Evolutionary conservation across 148 eudicot species (phyloP).

Genomic region (Salicornia ramosissima): DNA sequence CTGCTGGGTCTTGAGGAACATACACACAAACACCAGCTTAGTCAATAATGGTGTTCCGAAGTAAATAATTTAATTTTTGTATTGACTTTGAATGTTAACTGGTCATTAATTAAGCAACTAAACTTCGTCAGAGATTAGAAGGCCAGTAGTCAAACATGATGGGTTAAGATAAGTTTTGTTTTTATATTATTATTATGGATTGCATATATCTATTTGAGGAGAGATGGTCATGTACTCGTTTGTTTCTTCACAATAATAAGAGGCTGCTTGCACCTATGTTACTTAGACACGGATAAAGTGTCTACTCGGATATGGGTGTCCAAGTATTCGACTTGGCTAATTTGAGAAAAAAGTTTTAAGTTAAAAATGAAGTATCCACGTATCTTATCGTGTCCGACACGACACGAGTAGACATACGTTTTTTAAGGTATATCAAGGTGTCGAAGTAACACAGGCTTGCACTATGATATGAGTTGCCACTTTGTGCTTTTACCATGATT

Average conservation of each 20-base stretch:
- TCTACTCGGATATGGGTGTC: no score
- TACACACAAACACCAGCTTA: not conserved
- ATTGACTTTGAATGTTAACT: constrained; percentile 5
- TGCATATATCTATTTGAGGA: constrained; percentile 2
- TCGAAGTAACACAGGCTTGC: no score
- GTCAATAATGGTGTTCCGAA: constrained; percentile 14
- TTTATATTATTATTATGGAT: constrained; percentile 1
- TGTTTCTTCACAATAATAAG: not conserved
- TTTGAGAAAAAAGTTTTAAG: no score
- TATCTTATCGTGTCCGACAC: no score
- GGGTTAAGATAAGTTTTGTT: not conserved
- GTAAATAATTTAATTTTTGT: no score
- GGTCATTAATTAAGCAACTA: not conserved
- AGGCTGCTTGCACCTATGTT: not conserved
- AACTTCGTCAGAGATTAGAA: not conserved
- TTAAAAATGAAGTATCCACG: no score
- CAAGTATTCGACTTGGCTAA: no score
- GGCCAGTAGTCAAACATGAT: not conserved
- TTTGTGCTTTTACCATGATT: not conserved
- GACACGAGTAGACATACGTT: no score
- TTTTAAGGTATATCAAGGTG: no score
- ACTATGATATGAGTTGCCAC: not conserved
- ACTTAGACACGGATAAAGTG: no score
- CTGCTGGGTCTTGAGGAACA: not conserved
- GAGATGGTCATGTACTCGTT: not conserved